A percentile compares a stretch with the other conserved stretches of the same genome.
phyloP scores from a whole-genome alignment of 345 rosid species.

The Salix exigua region DNA sequence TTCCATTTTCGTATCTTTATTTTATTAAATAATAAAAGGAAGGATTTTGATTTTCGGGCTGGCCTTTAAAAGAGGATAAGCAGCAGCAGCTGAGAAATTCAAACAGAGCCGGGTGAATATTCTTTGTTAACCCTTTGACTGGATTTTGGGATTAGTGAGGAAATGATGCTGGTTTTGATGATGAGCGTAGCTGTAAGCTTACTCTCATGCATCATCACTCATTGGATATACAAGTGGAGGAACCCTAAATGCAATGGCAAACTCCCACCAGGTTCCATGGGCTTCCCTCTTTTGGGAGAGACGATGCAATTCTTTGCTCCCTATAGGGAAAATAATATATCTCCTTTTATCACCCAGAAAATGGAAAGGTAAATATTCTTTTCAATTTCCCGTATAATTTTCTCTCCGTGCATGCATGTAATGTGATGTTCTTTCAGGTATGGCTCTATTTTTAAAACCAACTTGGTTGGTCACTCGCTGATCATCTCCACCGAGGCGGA shows the following conservation, averaged over 20 bases:
- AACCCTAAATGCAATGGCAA: not conserved
- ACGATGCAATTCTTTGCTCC: not conserved
- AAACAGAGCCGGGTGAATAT: no score
- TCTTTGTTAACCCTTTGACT: no score
- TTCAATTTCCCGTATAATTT: not conserved
- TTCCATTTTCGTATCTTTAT: no score
- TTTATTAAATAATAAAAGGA: no score
- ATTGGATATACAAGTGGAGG: not conserved
- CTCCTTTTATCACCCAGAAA: not conserved
- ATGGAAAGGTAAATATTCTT: slow-evolving; percentile 4
- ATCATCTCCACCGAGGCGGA: slow-evolving; percentile 39
- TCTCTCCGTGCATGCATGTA: no score
- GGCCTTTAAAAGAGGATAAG: no score
- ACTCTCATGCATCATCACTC: not conserved
- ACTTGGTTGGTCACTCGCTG: slow-evolving; percentile 30
- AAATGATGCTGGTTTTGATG: no score
- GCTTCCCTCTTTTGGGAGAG: slow-evolving; percentile 4
- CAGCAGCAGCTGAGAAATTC: no score
- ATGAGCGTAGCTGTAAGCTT: no score
- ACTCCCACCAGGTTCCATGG: slow-evolving; percentile 10
- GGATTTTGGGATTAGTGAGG: no score
- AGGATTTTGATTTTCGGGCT: no score
- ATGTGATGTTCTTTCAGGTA: slow-evolving; percentile 19
- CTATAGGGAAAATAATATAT: not conserved
- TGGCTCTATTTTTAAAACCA: slow-evolving; percentile 41